A percentile compares a stretch with the other conserved stretches of the same genome.
Conservation (phyloP, 2,329 filamentous ascomycete genomes). For the Aaosphaeria arxii region DNA sequence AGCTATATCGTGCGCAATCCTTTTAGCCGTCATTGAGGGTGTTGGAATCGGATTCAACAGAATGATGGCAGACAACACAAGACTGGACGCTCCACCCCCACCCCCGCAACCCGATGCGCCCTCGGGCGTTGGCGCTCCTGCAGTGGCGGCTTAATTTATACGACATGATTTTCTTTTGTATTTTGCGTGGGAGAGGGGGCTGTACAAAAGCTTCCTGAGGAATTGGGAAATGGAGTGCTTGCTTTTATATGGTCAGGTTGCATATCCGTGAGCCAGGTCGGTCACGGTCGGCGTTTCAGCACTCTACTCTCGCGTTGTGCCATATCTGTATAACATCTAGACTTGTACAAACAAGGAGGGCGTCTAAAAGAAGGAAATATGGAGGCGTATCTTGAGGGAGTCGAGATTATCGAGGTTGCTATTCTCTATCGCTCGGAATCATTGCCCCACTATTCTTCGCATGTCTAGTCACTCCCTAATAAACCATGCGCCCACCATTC, state of each 20-base stretch:
- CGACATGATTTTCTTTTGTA: neutral
- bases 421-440: too few relatives aligned
- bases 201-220: neutral
- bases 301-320: constrained; percentile 5
- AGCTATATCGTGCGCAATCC: constrained; percentile 87
- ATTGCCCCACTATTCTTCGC: too few relatives aligned
- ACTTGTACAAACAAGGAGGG: neutral
- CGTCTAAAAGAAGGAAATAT: too few relatives aligned
- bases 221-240: neutral
- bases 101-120: constrained; percentile 18
- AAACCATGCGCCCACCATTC: too few relatives aligned
- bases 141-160: neutral
- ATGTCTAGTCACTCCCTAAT: too few relatives aligned
- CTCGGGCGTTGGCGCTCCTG: neutral
- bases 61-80: constrained; percentile 84
- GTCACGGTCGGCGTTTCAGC: constrained; percentile 4
- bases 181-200: neutral
- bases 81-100: constrained; percentile 59
- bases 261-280: constrained; percentile 4
- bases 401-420: too few relatives aligned
- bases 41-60: constrained; percentile 91
- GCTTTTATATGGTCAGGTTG: neutral
- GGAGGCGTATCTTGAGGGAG: too few relatives aligned
- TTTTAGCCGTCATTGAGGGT: constrained; percentile 91
- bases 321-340: constrained; percentile 3